Conservation (phyloP, 192 early-diverging fungal genomes). For the Coemansia nantahalensis region DNA sequence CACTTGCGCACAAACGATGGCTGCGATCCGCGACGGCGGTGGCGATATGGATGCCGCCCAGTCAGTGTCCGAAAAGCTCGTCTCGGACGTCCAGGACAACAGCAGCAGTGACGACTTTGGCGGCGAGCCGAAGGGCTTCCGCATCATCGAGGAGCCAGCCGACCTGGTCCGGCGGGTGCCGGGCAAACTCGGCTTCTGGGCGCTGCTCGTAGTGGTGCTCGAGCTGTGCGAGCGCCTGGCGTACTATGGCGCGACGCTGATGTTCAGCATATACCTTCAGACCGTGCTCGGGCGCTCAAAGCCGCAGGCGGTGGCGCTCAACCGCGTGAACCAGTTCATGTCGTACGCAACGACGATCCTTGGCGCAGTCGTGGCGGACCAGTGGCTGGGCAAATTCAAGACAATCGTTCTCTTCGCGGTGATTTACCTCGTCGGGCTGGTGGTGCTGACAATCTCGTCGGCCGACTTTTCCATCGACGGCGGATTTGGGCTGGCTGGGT, state of each 20-base stretch:
- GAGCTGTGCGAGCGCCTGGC: slow-evolving; percentile 61
- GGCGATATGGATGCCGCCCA: too few species aligned
- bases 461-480: slow-evolving; percentile 51
- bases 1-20: too few species aligned
- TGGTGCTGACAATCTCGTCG: slow-evolving; percentile 63
- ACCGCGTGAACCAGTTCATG: slow-evolving; percentile 57
- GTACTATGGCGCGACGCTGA: slow-evolving; percentile 57
- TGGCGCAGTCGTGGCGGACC: slow-evolving; percentile 66
- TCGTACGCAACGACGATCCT: slow-evolving; percentile 57
- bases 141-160: slow-evolving; percentile 20
- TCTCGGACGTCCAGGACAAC: too few species aligned
- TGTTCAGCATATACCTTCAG: slow-evolving; percentile 60
- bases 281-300: slow-evolving; percentile 38
- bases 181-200: slow-evolving; percentile 8
- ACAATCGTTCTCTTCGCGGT: slow-evolving; percentile 63
- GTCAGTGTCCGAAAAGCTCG: too few species aligned
- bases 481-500: slow-evolving; percentile 59
- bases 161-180: slow-evolving; percentile 49
- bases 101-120: too few species aligned
- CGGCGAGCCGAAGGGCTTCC: too few species aligned
- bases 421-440: slow-evolving; percentile 61
- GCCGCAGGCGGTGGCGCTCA: slow-evolving; percentile 41
- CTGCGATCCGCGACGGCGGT: too few species aligned
- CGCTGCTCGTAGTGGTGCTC: slow-evolving; percentile 51
- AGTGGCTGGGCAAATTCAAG: slow-evolving; percentile 68